phyloP scores from a whole-genome alignment of 305 asterid genomes.

The Solanum hybrid region DNA sequence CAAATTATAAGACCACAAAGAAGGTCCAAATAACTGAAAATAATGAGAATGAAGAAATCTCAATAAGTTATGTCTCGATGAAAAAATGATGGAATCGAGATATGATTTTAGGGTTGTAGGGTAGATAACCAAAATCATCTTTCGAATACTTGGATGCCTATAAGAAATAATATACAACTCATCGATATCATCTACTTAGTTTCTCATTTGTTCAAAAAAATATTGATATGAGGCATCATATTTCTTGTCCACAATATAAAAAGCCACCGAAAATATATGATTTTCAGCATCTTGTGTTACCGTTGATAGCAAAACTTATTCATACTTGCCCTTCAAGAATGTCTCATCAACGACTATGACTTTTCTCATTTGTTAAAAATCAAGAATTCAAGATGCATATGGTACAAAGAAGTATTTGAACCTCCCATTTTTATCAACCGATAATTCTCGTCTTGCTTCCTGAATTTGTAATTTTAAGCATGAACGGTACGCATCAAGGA shows the following conservation, averaged over 20 bases:
- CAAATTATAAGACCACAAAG: not conserved
- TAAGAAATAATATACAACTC: not conserved
- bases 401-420: not conserved
- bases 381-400: not conserved
- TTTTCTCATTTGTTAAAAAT: not conserved
- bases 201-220: no score
- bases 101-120: not conserved
- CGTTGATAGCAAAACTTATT: not conserved
- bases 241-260: not conserved
- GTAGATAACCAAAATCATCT: not conserved
- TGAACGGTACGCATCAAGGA: not conserved
- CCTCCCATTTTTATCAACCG: not conserved
- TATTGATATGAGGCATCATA: not conserved
- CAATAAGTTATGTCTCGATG: not conserved
- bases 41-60: not conserved
- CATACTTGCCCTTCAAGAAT: not conserved
- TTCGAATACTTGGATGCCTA: not conserved
- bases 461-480: not conserved
- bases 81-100: not conserved
- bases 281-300: no score
- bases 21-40: not conserved
- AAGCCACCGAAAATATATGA: not conserved
- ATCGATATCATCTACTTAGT: not conserved
- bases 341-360: not conserved
- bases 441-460: not conserved